Conservation (phyloP, 2,329 filamentous ascomycete genomes). For the Raffaelea ambrosiae region DNA sequence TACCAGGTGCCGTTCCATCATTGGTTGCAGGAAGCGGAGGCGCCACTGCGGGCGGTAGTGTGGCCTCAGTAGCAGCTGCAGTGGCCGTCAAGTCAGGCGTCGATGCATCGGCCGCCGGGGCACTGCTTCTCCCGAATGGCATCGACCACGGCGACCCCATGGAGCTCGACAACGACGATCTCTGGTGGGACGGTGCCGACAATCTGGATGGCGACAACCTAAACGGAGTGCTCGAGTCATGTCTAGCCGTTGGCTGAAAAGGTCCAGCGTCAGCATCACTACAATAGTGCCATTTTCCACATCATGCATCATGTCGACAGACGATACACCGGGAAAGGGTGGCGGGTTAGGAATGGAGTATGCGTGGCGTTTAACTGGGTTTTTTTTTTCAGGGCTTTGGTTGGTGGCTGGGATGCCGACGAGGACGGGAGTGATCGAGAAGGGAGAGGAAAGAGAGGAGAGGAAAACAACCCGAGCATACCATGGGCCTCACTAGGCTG, state of each 20-base stretch:
- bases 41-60: neutral
- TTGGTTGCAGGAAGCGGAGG: neutral
- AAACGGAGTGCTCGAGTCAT: constrained; percentile 49
- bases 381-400: neutral
- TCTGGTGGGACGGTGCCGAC: constrained; percentile 56
- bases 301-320: no score
- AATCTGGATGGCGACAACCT: constrained; percentile 41
- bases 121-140: constrained; percentile 31
- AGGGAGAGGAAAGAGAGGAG: neutral
- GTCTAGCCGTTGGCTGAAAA: constrained; percentile 37
- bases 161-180: constrained; percentile 48
- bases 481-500: no score
- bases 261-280: no score
- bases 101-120: neutral
- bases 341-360: neutral
- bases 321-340: neutral
- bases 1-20: no score
- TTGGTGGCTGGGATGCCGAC: neutral
- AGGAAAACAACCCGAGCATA: no score
- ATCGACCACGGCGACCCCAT: constrained; percentile 41
- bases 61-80: neutral
- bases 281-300: no score
- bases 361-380: neutral
- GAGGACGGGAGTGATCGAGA: neutral
- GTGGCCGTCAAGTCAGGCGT: neutral